Evolutionary conservation across 495 filamentous ascomycete species (phyloP), one percentile per base, ranked within the genome.

Genomic region (Penicillium subrubescens): DNA sequence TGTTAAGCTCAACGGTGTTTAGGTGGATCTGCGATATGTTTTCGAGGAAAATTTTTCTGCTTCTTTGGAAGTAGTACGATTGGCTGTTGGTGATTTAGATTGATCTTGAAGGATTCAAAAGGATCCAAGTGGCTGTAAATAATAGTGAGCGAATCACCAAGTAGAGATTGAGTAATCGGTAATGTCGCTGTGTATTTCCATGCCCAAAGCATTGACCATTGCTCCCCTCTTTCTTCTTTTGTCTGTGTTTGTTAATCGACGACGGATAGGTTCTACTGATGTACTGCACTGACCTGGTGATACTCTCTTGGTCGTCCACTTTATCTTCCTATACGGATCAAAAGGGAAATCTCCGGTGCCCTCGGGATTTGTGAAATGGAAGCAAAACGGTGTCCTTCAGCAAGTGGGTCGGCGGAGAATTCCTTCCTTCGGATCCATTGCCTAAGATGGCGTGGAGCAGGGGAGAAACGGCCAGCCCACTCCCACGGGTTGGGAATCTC

Each of bases 301-400:
- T 54, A 14, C 12, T 34, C 19, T 54, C 29, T 54, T 8, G 53
- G 8, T 39, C 33, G 53, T 37, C 34, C 31, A 37, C n/a, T 6
- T n/a, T 31, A 31, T 50, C 35, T 12, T n/a, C 21, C 44, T 14
- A 11, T 25, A 39, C 50, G 59, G 50, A 46, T 27, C 54, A 17
- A 51, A 33, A 33, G 25, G 56, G 44, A 46, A 65, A 62, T 67
- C 63, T 60, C 65, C 63, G 68, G 63, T 58, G 25, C 12, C 12
- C 56, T 64, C 67, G 67, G 67, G 65, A 67, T 70, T 70, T 70
- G 65, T 61, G 33, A 11, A 27, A 43, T 14, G 31, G 34, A 59
- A 43, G 27, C 35, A 43, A 35, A 52, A 46, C 34, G 44, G 41
- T 54, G 35, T 60, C 41, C 54, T 63, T 57, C 37, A 62, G 37